Evolutionary conservation across 2,329 filamentous ascomycete genomes (phyloP), one percentile per base, ranked within the genome.

Genomic region (Cladophialophora chaetospira): DNA sequence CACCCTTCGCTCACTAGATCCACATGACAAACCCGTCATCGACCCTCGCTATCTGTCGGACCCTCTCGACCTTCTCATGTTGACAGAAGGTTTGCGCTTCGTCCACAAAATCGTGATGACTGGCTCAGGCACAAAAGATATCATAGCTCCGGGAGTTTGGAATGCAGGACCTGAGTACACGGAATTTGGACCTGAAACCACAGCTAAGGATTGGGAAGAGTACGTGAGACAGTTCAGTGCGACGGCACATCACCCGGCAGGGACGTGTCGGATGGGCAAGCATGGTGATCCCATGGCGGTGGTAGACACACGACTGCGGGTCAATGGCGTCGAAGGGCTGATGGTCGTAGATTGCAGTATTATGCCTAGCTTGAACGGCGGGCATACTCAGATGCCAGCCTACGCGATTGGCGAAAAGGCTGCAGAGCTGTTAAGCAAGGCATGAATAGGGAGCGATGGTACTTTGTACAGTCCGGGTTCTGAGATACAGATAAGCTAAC

Each of bases 91-190:
- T 0, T 84, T 81, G 31, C 74, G 75, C 1, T 81, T 79, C 49
- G 82, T 75, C 0, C 85, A 86, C 62, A 82, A 86, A 67, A 81
- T 86, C 58, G 75, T 85, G 21, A 80, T 78, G 66, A 70, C 80
- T 11, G 84, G 83, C 0, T 72, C 72, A 1, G 83, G 80, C 0
- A 87, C 84, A 1, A 83, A 77, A 67, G 76, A 79, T 50, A 72
- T 86, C 3, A 75, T 85, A 9, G 82, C 82, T 63, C 46, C 46
- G 5, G 83, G 83, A 1, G 77, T 79, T 10, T 87, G 83, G 82
- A 38, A 35, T 29, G 46, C 46, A 1, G 46, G 46, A 35, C 83
- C 83, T 0, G 28, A 29, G 26, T 47, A 77, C 19, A 65, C 77
- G 36, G 73, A 65, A 0, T 82, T 86, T 57, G 80, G 85, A 66